phyloP scores from a whole-genome alignment of 768 basidiomycete species.

The Mrakia blollopis region DNA sequence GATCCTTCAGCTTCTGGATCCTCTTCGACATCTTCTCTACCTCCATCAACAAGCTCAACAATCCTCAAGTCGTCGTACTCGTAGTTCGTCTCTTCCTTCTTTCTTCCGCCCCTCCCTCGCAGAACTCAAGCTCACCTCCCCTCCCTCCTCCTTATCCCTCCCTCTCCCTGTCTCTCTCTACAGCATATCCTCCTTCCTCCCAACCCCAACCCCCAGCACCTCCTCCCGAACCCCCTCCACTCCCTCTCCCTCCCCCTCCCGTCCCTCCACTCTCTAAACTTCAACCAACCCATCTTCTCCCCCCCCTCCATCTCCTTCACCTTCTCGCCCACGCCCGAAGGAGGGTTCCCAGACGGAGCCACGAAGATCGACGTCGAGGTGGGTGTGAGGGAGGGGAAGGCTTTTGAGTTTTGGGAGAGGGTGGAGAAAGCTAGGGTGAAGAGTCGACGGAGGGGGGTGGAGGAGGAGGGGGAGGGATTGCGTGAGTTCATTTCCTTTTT shows the following conservation, averaged over 20 bases:
- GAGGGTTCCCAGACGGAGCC: neutral
- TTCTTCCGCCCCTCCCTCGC: neutral
- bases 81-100: neutral
- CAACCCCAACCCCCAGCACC: neutral
- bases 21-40: neutral
- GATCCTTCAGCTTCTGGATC: neutral
- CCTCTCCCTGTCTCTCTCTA: neutral
- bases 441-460: neutral
- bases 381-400: neutral
- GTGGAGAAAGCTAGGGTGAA: neutral
- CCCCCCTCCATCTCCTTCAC: conserved; percentile 4
- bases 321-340: neutral
- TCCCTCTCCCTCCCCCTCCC: conserved; percentile 4
- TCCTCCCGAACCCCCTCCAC: neutral
- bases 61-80: neutral
- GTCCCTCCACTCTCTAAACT: neutral
- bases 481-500: neutral
- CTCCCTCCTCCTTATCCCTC: too few species aligned
- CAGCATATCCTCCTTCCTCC: conserved; percentile 6
- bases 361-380: neutral
- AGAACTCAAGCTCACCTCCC: neutral
- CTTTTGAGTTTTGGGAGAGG: neutral
- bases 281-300: conserved; percentile 10
- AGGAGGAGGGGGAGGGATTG: neutral
- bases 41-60: neutral